These are phyloP conservation scores for Metarhizium anisopliae DNA, from an alignment of 2,329 filamentous ascomycete species.

Conservation along the genomic window DNA sequence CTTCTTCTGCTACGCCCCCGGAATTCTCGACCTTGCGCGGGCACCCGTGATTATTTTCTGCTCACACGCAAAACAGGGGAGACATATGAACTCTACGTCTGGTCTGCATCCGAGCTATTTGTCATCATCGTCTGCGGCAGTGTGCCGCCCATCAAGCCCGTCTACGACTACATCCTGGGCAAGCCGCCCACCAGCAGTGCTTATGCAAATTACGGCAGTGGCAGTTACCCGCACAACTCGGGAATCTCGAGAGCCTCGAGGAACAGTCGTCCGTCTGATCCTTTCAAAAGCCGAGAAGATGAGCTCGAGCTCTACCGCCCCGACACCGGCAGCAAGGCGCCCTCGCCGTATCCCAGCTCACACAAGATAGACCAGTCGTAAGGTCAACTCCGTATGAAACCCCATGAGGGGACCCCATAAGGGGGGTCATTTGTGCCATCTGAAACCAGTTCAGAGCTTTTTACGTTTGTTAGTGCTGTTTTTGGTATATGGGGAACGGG, in stretches of 20 bases:
- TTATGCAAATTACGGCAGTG: neutral
- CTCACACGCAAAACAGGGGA: neutral
- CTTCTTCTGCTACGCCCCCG: neutral
- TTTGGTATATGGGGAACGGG: too few species aligned
- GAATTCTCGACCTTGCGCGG: neutral
- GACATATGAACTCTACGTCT: constrained; percentile 1
- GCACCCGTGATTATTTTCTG: neutral
- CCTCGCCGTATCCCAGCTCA: neutral
- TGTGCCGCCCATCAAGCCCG: constrained; percentile 5
- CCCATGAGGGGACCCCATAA: neutral
- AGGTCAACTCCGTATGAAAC: neutral
- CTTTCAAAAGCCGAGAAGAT: neutral
- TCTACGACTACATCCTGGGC: constrained; percentile 1
- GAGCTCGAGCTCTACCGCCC: neutral
- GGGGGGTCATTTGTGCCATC: neutral
- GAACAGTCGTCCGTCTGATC: neutral
- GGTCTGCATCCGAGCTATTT: constrained; percentile 4
- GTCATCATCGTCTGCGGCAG: constrained; percentile 7
- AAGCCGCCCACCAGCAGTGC: neutral
- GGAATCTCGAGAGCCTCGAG: neutral
- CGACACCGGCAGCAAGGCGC: neutral
- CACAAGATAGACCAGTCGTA: neutral
- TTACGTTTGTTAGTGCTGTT: too few species aligned
- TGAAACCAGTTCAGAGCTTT: too few species aligned
- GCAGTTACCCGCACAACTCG: neutral